Base-by-base conservation (phyloP, 2,329 filamentous ascomycete genomes). In the Scedosporium aurantiacum region DNA sequence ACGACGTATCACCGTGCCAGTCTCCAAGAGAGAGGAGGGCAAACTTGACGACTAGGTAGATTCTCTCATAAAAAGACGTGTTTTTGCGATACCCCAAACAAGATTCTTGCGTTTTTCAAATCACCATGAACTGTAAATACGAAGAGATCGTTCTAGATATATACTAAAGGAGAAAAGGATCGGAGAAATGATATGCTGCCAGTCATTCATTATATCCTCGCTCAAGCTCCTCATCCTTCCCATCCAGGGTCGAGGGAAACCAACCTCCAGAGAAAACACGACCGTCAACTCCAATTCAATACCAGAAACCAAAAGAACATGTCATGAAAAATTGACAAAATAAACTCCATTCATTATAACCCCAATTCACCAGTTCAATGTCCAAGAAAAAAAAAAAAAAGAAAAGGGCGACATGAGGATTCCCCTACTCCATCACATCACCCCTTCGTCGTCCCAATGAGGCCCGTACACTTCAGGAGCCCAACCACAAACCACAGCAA, bases 401-500 rank as follows among this genome's bases (percentile, higher is more conserved):
- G 43, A 18, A 21, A 6, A n/a, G n/a, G 7, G 5, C n/a, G n/a
- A n/a, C n/a, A 21, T 21, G 18, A 18, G 7, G 2, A 10, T 47
- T 47, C 8, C 43, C n/a, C 16, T 4, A 18, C 12, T 21, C 18
- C 18, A 2, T 7, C 55, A 32, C 18, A 2, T 60, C 43, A 60
- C 12, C 50, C 18, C 32, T 60, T 61, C 6, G 59, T 61, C 21
- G 59, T 61, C 21, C 59, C 59, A 43, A 43, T 55, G 23, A 64
- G 62, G 14, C 76, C 75, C 25, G 84, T 65, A 63, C 81, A 83
- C 69, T 73, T 79, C 60, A 79, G 79, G 64, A 83, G 64, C 7
- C 78, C 73, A 61, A 78, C 76, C 59, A 83, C 73, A n/a, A 83
- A 70, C 43, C 76, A 75, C 60, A 76, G 74, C 8, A 82, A 64